Percentiles rank a stretch among this genome's conserved stretches.
Evolutionary conservation across 257 asterid genomes (phyloP).

Genomic region (Ajuga chamaepitys): DNA sequence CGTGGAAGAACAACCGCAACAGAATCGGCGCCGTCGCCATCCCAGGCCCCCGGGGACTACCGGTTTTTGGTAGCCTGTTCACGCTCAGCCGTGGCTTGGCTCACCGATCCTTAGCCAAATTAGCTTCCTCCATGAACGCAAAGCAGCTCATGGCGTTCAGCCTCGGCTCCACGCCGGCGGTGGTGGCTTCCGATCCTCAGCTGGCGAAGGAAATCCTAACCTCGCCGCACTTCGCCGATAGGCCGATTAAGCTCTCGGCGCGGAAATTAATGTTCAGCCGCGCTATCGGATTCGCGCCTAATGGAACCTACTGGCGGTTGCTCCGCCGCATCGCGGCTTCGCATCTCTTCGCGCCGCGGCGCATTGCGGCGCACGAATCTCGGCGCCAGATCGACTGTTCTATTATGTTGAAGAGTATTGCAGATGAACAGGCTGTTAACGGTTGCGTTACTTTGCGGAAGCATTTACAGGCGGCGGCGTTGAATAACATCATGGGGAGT

Average conservation of each 20-base stretch:
- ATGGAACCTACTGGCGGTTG: slow-evolving; percentile 61
- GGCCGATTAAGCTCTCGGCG: slow-evolving; percentile 67
- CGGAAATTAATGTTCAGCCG: slow-evolving; percentile 49
- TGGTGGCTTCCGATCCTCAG: slow-evolving; percentile 46
- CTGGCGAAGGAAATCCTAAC: slow-evolving; percentile 47
- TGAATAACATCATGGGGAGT: slow-evolving; percentile 47
- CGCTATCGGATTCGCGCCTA: slow-evolving; percentile 74
- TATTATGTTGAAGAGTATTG: slow-evolving; percentile 16
- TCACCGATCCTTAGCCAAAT: slow-evolving; percentile 35
- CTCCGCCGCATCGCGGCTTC: slow-evolving; percentile 62
- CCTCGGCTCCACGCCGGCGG: slow-evolving; percentile 52
- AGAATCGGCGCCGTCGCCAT: slow-evolving; percentile 28
- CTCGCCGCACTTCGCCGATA: slow-evolving; percentile 44
- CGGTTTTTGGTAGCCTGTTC: slow-evolving; percentile 40
- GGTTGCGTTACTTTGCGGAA: slow-evolving; percentile 26
- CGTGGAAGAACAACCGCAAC: slow-evolving; percentile 43
- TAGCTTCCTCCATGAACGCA: slow-evolving; percentile 30
- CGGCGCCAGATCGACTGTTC: slow-evolving; percentile 23
- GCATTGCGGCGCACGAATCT: slow-evolving; percentile 34
- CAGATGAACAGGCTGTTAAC: slow-evolving; percentile 6
- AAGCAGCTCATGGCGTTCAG: slow-evolving; percentile 64
- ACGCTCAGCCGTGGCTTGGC: slow-evolving; percentile 50
- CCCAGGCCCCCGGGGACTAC: slow-evolving; percentile 61
- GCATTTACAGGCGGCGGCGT: slow-evolving; percentile 36
- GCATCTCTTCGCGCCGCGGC: slow-evolving; percentile 51